Conservation (phyloP, 129 eudicot genomes). For the Escallonia rubra region DNA sequence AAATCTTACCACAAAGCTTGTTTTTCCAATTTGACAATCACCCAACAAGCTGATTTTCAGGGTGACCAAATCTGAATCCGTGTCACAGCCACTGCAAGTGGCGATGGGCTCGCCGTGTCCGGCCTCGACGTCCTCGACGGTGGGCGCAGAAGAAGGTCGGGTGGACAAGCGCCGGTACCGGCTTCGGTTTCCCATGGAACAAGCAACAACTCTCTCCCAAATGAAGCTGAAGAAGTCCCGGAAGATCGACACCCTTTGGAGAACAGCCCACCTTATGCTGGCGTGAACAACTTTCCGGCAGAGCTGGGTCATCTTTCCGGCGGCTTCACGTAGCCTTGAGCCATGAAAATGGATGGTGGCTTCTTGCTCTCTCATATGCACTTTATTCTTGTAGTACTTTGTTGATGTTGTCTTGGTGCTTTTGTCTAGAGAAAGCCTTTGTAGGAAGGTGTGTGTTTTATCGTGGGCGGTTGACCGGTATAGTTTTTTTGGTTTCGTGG, state of each 20-base stretch:
- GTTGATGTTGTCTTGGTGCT: background rate
- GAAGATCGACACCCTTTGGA: conserved; percentile 36
- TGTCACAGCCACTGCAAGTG: conserved; percentile 38
- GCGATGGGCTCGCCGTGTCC: conserved; percentile 21
- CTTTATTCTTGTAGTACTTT: background rate
- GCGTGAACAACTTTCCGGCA: conserved; percentile 56
- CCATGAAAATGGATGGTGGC: conserved; percentile 31
- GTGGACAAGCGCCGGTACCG: conserved; percentile 51
- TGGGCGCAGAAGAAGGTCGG: conserved; percentile 25
- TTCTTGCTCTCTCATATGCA: conserved; percentile 36
- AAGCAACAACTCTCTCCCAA: conserved; percentile 55
- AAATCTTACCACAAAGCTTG: conserved; percentile 71
- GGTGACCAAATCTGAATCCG: conserved; percentile 70
- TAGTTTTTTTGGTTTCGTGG: background rate
- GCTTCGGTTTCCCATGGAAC: conserved; percentile 42
- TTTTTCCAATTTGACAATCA: conserved; percentile 69
- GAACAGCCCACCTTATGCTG: conserved; percentile 42
- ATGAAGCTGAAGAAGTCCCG: conserved; percentile 45
- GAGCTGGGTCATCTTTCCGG: conserved; percentile 63
- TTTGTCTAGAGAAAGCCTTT: conserved; percentile 1
- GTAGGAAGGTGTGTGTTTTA: conserved; percentile 8
- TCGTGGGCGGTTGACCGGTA: conserved; percentile 48
- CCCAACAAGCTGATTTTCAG: conserved; percentile 74
- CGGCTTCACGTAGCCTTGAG: conserved; percentile 39
- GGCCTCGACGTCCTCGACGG: conserved; percentile 17